Base-by-base conservation (phyloP, 805 yeast species). In the Wilhelminamyces savonicus region DNA sequence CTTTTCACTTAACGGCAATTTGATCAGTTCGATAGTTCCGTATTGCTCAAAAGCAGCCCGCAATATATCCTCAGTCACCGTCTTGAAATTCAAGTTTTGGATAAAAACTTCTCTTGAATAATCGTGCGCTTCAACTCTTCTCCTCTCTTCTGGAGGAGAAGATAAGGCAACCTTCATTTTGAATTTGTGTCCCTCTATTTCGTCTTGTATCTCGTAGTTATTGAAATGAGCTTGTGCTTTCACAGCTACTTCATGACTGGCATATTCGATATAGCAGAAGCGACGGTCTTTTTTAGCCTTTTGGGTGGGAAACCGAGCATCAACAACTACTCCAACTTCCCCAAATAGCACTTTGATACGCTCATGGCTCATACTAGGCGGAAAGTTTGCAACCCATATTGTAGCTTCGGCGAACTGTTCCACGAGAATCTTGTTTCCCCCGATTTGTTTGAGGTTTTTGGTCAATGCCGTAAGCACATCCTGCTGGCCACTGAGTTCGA, bases 341-440 rank as follows among this genome's bases (percentile, higher is more conserved):
- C 46, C 32, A 44, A 83, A 77, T 8, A 71, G 13, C 0, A 44
- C 37, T 11, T 44, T 41, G 0, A 85, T 29, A 4, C 64, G 56
- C 0, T 49, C 52, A 15, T 59, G 57, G 0, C 65, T 60, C 34
- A 50, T 69, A 1, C 56, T 44, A 2, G 84, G 79, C 0, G 94
- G 87, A 43, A 71, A 83, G 44, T 84, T 84, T 0, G 88, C 72
- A 2, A 78, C 76, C 80, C 85, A 85, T 1, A 84, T 34, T 0
- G 86, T 79, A 21, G 72, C 59, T 10, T 69, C 59, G 13, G 55
- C 45, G 3, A 74, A 52, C 21, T 69, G 52, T 3, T 48, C 49
- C 0, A 84, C 81, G 3, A 43, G 28, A 0, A 84, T 56, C 22
- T 59, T 64, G 1, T 44, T 30, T 0, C 62, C 71, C 0, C 60